These are phyloP conservation scores for Heterobasidion annosum DNA, from an alignment of 1,284 basidiomycete species.

Conservation along the genomic window DNA sequence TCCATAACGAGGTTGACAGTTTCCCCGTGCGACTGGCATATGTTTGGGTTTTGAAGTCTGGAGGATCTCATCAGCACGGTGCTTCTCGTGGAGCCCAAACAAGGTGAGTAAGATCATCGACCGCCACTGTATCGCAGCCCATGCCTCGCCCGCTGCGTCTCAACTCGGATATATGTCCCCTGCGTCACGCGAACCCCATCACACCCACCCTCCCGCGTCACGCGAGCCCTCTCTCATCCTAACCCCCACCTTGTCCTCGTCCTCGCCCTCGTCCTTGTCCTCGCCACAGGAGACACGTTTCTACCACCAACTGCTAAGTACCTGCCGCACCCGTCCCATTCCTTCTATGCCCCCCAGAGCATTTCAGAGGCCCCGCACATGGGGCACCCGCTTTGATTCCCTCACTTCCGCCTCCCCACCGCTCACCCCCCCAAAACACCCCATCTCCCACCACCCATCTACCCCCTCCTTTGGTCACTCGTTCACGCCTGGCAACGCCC, in stretches of 20 bases:
- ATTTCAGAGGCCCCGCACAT: constrained; percentile 26
- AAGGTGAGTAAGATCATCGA: not conserved
- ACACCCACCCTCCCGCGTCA: not conserved
- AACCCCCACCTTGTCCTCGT: not conserved
- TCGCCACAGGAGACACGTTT: not conserved
- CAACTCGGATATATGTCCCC: not conserved
- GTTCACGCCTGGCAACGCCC: not conserved
- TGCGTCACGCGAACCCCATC: not conserved
- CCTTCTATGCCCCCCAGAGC: constrained; percentile 11
- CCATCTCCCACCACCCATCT: constrained; percentile 14
- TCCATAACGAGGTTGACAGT: not conserved
- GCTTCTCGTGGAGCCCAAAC: not conserved
- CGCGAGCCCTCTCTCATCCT: not conserved
- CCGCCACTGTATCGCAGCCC: not conserved
- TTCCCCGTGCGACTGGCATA: not conserved
- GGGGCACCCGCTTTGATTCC: constrained; percentile 66
- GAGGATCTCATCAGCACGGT: not conserved
- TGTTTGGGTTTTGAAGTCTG: not conserved
- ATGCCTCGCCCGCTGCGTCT: not conserved
- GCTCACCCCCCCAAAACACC: constrained; percentile 16
- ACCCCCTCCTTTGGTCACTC: constrained; percentile 11
- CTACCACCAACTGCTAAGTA: not conserved
- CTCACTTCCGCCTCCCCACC: constrained; percentile 24
- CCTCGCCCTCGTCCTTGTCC: not conserved
- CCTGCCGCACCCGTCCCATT: not conserved